Percentiles rank a stretch among this genome's conserved stretches.
Conservation (phyloP, 495 filamentous ascomycete species). For the Aspergillus panamensis region DNA sequence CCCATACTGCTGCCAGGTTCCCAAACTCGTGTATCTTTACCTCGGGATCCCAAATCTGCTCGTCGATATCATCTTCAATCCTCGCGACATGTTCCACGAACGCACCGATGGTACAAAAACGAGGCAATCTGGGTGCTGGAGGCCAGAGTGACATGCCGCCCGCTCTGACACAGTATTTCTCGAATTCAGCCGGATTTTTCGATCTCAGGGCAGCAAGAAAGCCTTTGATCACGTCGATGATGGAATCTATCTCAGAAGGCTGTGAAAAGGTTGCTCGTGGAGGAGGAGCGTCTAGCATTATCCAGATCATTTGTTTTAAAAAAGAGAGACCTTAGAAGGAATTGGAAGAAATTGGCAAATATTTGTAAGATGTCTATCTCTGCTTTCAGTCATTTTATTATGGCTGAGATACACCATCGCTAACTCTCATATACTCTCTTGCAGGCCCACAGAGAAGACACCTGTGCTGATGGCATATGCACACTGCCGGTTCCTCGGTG, state of each 20-base stretch:
- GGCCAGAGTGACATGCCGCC: constrained; percentile 40
- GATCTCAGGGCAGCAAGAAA: constrained; percentile 34
- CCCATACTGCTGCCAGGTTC: constrained; percentile 40
- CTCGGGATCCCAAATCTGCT: constrained; percentile 39
- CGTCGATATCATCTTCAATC: constrained; percentile 34
- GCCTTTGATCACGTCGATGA: constrained; percentile 32
- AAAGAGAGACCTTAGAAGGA: neutral
- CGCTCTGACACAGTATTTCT: constrained; percentile 37
- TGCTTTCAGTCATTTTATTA: too few relatives aligned
- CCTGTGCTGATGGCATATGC: too few relatives aligned
- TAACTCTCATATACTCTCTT: too few relatives aligned
- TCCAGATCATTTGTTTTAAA: neutral
- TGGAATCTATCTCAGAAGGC: constrained; percentile 29
- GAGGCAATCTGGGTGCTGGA: constrained; percentile 30
- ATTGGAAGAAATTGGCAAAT: neutral
- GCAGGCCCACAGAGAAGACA: too few relatives aligned
- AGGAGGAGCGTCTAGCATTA: neutral
- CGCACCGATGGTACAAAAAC: constrained; percentile 40
- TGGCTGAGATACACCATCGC: too few relatives aligned
- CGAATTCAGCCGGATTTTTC: constrained; percentile 35
- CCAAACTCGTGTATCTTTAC: constrained; percentile 34
- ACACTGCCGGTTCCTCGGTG: too few relatives aligned
- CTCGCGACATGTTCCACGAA: constrained; percentile 37
- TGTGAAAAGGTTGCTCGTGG: neutral
- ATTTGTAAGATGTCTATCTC: neutral